Conservation (phyloP, 371 early-diverging fungal species). For the Lichtheimia hyalospora region DNA sequence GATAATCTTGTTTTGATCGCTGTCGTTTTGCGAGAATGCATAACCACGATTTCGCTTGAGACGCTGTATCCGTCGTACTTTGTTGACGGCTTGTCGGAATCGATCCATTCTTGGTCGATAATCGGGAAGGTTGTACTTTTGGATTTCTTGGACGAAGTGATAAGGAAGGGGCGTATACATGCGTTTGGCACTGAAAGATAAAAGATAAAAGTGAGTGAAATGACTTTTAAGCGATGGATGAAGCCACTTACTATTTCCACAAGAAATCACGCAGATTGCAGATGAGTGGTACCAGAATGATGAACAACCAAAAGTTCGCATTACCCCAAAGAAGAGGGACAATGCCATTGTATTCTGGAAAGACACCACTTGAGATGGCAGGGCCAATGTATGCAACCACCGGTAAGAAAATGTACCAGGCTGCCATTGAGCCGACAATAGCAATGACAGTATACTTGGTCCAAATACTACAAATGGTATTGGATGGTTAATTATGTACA, state of each 20-base stretch:
- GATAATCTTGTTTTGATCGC: slow-evolving; percentile 92
- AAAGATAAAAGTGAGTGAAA: background rate
- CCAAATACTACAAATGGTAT: slow-evolving; percentile 57
- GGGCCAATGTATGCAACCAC: slow-evolving; percentile 85
- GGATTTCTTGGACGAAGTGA: slow-evolving; percentile 97
- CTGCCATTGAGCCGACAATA: slow-evolving; percentile 80
- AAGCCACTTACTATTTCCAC: slow-evolving; percentile 86
- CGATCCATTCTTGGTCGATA: slow-evolving; percentile 95
- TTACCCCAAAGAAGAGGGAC: slow-evolving; percentile 73
- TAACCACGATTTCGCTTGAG: slow-evolving; percentile 92
- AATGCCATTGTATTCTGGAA: slow-evolving; percentile 82
- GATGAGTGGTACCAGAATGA: slow-evolving; percentile 78
- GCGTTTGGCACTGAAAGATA: slow-evolving; percentile 61
- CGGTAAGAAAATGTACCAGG: slow-evolving; percentile 89
- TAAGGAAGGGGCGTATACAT: slow-evolving; percentile 81
- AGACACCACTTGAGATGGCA: slow-evolving; percentile 59
- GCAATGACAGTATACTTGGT: slow-evolving; percentile 84
- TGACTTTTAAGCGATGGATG: background rate
- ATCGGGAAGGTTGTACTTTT: slow-evolving; percentile 98
- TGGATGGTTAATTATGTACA: no score
- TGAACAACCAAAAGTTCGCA: slow-evolving; percentile 84
- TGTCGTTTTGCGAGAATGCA: slow-evolving; percentile 97
- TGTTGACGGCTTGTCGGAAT: slow-evolving; percentile 96
- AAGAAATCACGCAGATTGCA: slow-evolving; percentile 85
- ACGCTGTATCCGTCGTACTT: slow-evolving; percentile 92